phyloP scores from a whole-genome alignment of 2,329 filamentous ascomycete genomes.

The Fusarium kyushuense region DNA sequence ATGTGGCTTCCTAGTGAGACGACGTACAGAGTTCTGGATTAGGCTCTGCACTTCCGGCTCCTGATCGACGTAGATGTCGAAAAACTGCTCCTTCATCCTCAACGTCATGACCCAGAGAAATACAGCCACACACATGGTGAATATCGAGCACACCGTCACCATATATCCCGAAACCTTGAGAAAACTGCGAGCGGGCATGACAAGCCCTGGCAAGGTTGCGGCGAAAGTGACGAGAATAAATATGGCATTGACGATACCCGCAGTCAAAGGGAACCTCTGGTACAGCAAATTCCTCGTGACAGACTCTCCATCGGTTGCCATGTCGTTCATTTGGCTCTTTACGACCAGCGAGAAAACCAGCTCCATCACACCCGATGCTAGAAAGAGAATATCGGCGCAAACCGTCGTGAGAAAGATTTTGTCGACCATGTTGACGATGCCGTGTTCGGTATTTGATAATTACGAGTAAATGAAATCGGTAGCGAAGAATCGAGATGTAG shows the following conservation, averaged over 20 bases:
- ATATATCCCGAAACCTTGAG: conserved; percentile 77
- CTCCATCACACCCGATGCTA: conserved; percentile 65
- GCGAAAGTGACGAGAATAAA: conserved; percentile 79
- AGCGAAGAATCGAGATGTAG: conserved; percentile 1
- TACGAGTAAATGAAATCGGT: conserved; percentile 2
- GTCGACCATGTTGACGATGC: conserved; percentile 62
- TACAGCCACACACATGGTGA: conserved; percentile 74
- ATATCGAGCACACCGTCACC: conserved; percentile 70
- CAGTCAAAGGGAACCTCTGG: conserved; percentile 68
- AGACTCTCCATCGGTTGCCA: conserved; percentile 59
- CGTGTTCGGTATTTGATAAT: background rate
- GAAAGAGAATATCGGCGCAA: conserved; percentile 63
- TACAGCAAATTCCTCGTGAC: conserved; percentile 66
- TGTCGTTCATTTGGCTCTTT: conserved; percentile 58
- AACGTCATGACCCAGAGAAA: conserved; percentile 81
- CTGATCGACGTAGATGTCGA: conserved; percentile 70
- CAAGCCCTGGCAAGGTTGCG: conserved; percentile 76
- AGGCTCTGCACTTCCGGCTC: conserved; percentile 70
- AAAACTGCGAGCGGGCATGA: conserved; percentile 75
- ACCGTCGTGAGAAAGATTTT: conserved; percentile 65
- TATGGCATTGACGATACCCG: conserved; percentile 77
- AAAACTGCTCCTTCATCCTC: conserved; percentile 72
- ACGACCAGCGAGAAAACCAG: conserved; percentile 68
- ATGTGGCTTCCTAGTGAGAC: conserved; percentile 36
- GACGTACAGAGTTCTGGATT: conserved; percentile 74